Percentiles rank a stretch among this genome's conserved stretches.
These are phyloP conservation scores for Abrus pulchellus DNA, from an alignment of 306 rosid species.

Conservation along the genomic window DNA sequence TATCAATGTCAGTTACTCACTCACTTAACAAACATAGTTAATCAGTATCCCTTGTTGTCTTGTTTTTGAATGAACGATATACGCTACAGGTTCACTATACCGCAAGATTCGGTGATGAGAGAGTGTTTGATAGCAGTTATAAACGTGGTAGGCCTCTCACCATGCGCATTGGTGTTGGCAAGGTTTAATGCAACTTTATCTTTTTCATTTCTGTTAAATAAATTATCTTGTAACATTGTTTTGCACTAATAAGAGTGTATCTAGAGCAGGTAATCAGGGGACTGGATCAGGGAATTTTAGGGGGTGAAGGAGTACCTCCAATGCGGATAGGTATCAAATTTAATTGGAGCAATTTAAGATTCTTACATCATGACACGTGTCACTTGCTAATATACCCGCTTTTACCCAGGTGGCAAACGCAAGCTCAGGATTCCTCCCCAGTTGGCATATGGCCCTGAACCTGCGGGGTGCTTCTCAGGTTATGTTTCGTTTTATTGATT, in stretches of 20 bases:
- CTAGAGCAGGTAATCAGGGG: conserved; percentile 73
- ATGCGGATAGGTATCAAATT: conserved; percentile 80
- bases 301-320: conserved; percentile 97
- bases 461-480: conserved; percentile 98
- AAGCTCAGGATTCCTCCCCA: conserved; percentile 84
- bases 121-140: conserved; percentile 89
- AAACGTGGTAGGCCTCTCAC: conserved; percentile 94
- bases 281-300: conserved; percentile 94
- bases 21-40: neutral
- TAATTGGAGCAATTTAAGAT: conserved; percentile 1
- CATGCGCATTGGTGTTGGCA: conserved; percentile 94
- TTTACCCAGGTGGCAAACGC: conserved; percentile 82
- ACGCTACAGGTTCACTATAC: conserved; percentile 80
- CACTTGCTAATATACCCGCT: conserved; percentile 20
- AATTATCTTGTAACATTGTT: neutral
- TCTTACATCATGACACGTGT: conserved; percentile 20
- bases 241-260: conserved; percentile 31
- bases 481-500: conserved; percentile 15
- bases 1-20: conserved; percentile 66
- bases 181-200: conserved; percentile 54
- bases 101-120: conserved; percentile 87
- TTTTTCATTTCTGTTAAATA: too few species aligned
- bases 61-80: neutral
- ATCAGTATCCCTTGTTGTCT: neutral
- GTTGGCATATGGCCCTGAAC: conserved; percentile 98